These are phyloP conservation scores for Colletotrichum tabaci DNA, from an alignment of 2,329 filamentous ascomycete genomes.

Conservation along the genomic window DNA sequence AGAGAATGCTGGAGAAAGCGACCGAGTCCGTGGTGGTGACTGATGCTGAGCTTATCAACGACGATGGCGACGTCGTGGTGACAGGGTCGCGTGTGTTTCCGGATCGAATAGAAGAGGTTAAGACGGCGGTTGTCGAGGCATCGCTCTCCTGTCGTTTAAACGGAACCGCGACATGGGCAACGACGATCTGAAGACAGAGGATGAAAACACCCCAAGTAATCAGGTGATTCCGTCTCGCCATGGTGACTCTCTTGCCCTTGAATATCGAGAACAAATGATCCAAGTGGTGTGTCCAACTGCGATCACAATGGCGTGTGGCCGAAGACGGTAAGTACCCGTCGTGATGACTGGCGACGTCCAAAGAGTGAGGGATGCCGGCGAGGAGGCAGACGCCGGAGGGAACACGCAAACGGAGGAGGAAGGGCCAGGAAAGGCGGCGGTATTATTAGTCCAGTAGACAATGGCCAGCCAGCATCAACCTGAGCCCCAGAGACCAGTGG, in stretches of 20 bases:
- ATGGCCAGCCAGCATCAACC: conserved; percentile 20
- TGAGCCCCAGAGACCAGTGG: conserved; percentile 36
- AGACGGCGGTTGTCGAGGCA: conserved; percentile 44
- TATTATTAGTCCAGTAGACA: conserved; percentile 28
- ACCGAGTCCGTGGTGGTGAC: conserved; percentile 12
- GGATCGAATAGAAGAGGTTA: conserved; percentile 37
- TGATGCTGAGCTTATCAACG: conserved; percentile 14
- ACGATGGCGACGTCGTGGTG: conserved; percentile 1
- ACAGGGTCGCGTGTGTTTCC: conserved; percentile 18
- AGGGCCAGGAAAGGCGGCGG: conserved; percentile 5
- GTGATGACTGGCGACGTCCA: conserved; percentile 26
- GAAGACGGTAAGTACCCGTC: conserved; percentile 17
- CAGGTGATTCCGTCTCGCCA: conserved; percentile 49
- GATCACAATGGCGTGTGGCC: neutral
- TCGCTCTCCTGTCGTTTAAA: conserved; percentile 53
- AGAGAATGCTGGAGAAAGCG: conserved; percentile 11
- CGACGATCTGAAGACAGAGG: conserved; percentile 55
- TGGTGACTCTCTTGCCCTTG: conserved; percentile 1
- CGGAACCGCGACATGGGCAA: conserved; percentile 52
- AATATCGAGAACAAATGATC: neutral
- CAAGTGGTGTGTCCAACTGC: neutral
- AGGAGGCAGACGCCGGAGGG: conserved; percentile 15
- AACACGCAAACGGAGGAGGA: conserved; percentile 2
- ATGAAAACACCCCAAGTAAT: conserved; percentile 58
- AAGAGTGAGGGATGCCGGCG: conserved; percentile 21